Evolutionary conservation across 2,329 filamentous ascomycete species (phyloP).

Genomic region (Tolypocladium guangdongense): DNA sequence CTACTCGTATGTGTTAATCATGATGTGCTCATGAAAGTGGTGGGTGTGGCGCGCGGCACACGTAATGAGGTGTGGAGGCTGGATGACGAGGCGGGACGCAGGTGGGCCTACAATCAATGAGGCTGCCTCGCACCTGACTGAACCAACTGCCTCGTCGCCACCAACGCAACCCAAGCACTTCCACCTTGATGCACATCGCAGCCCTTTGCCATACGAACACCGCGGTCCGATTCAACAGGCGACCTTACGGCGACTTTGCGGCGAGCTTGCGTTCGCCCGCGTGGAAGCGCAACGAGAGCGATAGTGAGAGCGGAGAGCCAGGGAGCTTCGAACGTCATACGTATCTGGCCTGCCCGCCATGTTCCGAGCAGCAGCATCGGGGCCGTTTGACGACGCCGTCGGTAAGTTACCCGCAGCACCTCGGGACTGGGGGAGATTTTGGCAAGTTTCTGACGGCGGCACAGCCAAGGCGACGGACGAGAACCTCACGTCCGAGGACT

Average conservation of each 20-base stretch:
- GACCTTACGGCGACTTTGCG: background rate
- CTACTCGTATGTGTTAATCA: background rate
- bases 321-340: slow-evolving; percentile 7
- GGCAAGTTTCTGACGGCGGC: slow-evolving; percentile 6
- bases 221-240: background rate
- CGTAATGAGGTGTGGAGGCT: background rate
- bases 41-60: background rate
- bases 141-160: background rate
- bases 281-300: background rate
- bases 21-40: background rate
- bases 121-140: background rate
- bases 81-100: background rate
- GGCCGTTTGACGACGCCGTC: slow-evolving; percentile 49
- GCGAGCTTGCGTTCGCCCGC: background rate
- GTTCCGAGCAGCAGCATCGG: slow-evolving; percentile 46
- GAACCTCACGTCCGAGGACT: slow-evolving; percentile 79
- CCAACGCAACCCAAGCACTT: background rate
- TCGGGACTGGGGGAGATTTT: background rate
- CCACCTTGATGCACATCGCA: background rate
- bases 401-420: slow-evolving; percentile 29
- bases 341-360: slow-evolving; percentile 28
- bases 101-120: background rate
- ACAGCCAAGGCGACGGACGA: slow-evolving; percentile 80
- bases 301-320: background rate
- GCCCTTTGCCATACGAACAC: background rate